These are phyloP conservation scores for Suhomyces anneliseae DNA, from an alignment of 1,139 yeast species.

Conservation along the genomic window DNA sequence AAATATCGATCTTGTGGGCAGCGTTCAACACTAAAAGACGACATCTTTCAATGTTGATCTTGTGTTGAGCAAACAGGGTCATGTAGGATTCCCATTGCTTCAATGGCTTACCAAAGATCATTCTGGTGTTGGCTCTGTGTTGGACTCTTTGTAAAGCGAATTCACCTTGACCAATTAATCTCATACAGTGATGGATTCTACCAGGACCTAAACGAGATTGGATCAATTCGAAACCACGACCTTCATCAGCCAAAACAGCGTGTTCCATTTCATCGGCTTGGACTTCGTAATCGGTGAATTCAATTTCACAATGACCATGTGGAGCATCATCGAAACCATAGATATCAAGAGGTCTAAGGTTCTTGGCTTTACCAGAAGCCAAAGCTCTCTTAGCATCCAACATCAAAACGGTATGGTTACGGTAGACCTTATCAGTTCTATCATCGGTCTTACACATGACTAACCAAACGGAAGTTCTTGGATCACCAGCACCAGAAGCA, in stretches of 20 bases:
- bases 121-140: slow-evolving; percentile 54
- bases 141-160: slow-evolving; percentile 55
- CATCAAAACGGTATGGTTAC: slow-evolving; percentile 61
- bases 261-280: slow-evolving; percentile 41
- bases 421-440: slow-evolving; percentile 33
- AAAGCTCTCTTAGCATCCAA: slow-evolving; percentile 55
- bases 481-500: slow-evolving; percentile 77
- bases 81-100: slow-evolving; percentile 55
- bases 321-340: slow-evolving; percentile 75
- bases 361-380: slow-evolving; percentile 50
- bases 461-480: slow-evolving; percentile 60
- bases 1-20: slow-evolving; percentile 60
- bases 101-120: slow-evolving; percentile 59
- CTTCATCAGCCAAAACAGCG: slow-evolving; percentile 48
- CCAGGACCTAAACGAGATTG: slow-evolving; percentile 76
- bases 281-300: slow-evolving; percentile 52
- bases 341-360: slow-evolving; percentile 57
- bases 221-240: slow-evolving; percentile 67
- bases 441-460: slow-evolving; percentile 65
- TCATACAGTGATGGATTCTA: slow-evolving; percentile 74
- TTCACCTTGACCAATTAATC: slow-evolving; percentile 67
- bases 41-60: slow-evolving; percentile 59
- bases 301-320: slow-evolving; percentile 69
- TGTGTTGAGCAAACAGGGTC: slow-evolving; percentile 54
- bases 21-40: slow-evolving; percentile 63